Conservation (phyloP, 371 early-diverging fungal species). For the Nematocida sp. region DNA sequence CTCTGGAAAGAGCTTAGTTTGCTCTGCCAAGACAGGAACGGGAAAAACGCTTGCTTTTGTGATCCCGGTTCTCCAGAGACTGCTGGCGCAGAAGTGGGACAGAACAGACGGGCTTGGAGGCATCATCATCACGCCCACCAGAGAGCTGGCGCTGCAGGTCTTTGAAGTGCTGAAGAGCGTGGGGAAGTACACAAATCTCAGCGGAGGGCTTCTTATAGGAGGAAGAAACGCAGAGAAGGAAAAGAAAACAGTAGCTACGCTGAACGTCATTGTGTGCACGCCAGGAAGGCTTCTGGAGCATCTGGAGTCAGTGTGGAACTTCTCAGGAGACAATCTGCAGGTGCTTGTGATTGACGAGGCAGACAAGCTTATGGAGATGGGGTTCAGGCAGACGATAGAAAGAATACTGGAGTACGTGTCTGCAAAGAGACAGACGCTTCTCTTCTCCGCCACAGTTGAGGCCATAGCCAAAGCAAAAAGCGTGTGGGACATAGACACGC, state of each 20-base stretch:
- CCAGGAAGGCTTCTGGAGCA: constrained; percentile 87
- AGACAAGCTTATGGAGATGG: constrained; percentile 83
- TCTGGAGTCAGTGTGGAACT: constrained; percentile 23
- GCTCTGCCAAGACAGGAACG: constrained; percentile 97
- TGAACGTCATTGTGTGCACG: constrained; percentile 83
- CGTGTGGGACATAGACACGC: constrained; percentile 37
- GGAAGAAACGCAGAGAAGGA: constrained; percentile 87
- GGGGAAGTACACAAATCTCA: constrained; percentile 67
- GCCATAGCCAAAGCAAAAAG: constrained; percentile 66
- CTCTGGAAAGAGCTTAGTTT: constrained; percentile 84
- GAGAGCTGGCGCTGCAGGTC: constrained; percentile 91
- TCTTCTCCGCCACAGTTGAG: constrained; percentile 95
- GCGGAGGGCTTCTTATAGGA: constrained; percentile 82
- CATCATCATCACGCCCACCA: constrained; percentile 84
- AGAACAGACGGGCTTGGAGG: constrained; percentile 62
- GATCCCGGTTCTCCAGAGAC: constrained; percentile 83
- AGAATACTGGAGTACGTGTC: constrained; percentile 69
- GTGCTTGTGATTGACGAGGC: constrained; percentile 91
- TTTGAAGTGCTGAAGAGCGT: constrained; percentile 88
- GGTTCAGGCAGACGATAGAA: constrained; percentile 82
- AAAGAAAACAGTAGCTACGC: constrained; percentile 79
- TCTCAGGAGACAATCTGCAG: constrained; percentile 49
- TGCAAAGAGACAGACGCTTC: constrained; percentile 76
- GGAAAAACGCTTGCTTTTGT: constrained; percentile 98
- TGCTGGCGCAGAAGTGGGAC: constrained; percentile 57